phyloP scores from a whole-genome alignment of 805 yeast genomes.

The Wickerhamiella cacticola region DNA sequence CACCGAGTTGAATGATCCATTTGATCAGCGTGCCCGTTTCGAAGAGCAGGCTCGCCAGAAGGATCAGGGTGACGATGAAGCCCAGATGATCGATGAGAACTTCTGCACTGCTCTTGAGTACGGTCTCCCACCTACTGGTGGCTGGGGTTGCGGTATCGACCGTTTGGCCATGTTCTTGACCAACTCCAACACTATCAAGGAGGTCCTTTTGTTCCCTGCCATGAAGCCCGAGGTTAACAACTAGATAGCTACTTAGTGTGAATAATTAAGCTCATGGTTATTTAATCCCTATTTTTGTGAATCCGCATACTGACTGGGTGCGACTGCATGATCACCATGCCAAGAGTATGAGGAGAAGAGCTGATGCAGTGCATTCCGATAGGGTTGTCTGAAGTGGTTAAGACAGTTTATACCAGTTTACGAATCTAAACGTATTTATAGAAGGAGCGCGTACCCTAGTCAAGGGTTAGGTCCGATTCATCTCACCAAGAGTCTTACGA shows the following conservation, averaged over 20 bases:
- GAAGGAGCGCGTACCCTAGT: too few relatives aligned
- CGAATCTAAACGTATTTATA: too few relatives aligned
- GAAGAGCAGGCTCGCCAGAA: constrained; percentile 99
- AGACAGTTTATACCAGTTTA: too few relatives aligned
- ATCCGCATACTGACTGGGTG: too few relatives aligned
- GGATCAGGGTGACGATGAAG: constrained; percentile 98
- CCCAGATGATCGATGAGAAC: constrained; percentile 89
- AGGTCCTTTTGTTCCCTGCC: constrained; percentile 94
- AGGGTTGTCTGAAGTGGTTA: too few relatives aligned
- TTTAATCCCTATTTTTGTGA: too few relatives aligned
- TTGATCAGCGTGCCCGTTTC: constrained; percentile 93
- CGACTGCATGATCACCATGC: too few relatives aligned
- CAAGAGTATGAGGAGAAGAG: too few relatives aligned
- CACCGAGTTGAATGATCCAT: constrained; percentile 98
- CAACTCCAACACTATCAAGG: constrained; percentile 92
- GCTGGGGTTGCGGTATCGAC: constrained; percentile 99
- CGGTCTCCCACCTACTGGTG: constrained; percentile 98
- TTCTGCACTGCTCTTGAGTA: constrained; percentile 96
- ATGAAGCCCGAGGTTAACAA: constrained; percentile 75
- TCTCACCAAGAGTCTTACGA: too few relatives aligned
- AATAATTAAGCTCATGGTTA: too few relatives aligned
- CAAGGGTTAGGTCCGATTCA: too few relatives aligned
- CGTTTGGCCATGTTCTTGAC: constrained; percentile 97
- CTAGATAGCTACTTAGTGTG: constrained; percentile 11
- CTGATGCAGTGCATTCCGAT: too few relatives aligned